These are phyloP conservation scores for Zizania latifolia DNA, from an alignment of 176 grass and related monocot genomes.

Conservation along the genomic window DNA sequence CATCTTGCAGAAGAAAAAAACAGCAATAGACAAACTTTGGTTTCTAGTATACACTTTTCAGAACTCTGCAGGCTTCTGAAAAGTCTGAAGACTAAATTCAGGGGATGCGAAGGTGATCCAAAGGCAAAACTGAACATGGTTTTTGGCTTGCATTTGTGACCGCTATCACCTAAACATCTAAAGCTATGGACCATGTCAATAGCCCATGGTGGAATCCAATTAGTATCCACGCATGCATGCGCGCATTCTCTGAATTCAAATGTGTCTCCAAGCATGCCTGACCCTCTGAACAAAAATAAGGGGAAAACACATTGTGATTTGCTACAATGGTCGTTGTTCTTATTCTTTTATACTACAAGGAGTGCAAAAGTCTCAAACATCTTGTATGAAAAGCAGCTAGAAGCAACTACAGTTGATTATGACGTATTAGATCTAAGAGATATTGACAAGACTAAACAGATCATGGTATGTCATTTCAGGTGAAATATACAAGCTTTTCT, in stretches of 20 bases:
- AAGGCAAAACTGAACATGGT: background rate
- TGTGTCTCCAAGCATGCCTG: background rate
- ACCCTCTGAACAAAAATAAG: background rate
- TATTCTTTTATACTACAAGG: background rate
- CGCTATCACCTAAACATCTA: background rate
- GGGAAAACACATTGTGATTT: background rate
- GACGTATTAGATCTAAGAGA: background rate
- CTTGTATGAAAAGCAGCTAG: background rate
- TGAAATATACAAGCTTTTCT: background rate
- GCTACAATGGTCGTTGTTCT: background rate
- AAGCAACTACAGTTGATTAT: background rate
- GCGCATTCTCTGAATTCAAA: background rate
- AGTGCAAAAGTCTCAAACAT: background rate
- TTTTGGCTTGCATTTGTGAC: background rate
- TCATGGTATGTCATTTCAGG: background rate
- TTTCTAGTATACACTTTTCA: background rate
- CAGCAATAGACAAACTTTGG: background rate
- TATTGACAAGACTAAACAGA: background rate
- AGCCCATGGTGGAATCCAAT: background rate
- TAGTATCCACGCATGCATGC: too few species aligned
- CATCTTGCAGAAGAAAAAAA: background rate
- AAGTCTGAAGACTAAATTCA: constrained; percentile 9
- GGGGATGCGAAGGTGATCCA: background rate
- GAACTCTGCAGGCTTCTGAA: background rate
- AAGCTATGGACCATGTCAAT: constrained; percentile 1